Conservation (phyloP, 257 asterid species). For the Solanum lycopersicoides region DNA sequence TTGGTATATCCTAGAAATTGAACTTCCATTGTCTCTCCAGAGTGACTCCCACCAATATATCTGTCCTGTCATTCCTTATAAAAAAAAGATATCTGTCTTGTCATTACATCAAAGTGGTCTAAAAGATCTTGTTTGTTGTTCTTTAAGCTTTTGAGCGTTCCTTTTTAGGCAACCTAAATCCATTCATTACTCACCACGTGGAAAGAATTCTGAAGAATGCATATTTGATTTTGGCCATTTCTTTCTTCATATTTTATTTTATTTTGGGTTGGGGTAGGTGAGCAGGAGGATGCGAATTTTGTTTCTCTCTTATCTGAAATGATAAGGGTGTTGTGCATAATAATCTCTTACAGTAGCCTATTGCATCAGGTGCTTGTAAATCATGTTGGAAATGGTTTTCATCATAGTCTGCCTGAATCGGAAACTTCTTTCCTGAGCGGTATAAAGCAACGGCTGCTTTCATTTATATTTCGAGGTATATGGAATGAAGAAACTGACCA, state of each 20-base stretch:
- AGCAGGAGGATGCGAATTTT: not conserved
- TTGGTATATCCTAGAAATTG: not conserved
- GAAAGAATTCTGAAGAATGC: not conserved
- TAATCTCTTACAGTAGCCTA: slow-evolving; percentile 33
- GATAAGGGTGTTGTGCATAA: slow-evolving; percentile 1
- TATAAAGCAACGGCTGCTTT: slow-evolving; percentile 87
- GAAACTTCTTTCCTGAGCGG: slow-evolving; percentile 69
- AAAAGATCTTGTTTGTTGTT: not conserved
- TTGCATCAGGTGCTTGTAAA: slow-evolving; percentile 17
- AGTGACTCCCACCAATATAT: not conserved
- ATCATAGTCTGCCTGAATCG: slow-evolving; percentile 18
- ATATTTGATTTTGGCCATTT: not conserved
- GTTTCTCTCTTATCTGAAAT: not conserved
- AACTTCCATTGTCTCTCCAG: not conserved
- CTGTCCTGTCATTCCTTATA: not conserved
- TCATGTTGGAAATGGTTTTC: slow-evolving; percentile 36
- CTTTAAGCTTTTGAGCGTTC: not conserved
- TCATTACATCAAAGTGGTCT: not conserved
- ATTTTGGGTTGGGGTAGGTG: not conserved
- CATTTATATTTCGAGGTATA: slow-evolving; percentile 80
- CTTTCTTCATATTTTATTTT: not conserved
- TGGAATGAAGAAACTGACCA: slow-evolving; percentile 93
- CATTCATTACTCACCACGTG: not conserved
- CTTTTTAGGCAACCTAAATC: not conserved
- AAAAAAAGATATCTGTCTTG: not conserved